Base-by-base conservation (phyloP, 2,329 filamentous ascomycete genomes). In the Diaporthe vexans region DNA sequence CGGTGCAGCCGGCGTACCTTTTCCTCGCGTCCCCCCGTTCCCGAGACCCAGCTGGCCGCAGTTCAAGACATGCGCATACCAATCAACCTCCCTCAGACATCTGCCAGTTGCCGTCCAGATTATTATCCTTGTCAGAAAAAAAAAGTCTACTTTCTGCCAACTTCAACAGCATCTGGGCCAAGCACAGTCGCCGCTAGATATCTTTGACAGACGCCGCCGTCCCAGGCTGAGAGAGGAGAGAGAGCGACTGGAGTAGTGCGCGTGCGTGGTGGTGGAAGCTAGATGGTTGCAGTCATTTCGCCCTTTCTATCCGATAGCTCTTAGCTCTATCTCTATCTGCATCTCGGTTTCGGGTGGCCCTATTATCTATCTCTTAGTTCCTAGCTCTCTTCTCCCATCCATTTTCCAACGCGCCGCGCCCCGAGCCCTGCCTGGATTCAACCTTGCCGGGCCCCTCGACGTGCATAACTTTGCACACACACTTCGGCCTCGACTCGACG, bases 251-350 rank as follows among this genome's bases (percentile, higher is more conserved):
- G 35, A 63, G 29, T 24, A n/a, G 21, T 11, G 46, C 10, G 46
- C 21, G 46, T 52, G 21, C 21, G 48, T 52, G 48, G 72, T 63
- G 72, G 72, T 54, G 72, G 58, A 71, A 71, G 72, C 58, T 61
- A 63, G 63, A 70, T 75, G 71, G 63, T 58, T 57, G 69, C 69
- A 52, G 59, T 70, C 65, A 59, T 73, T 59, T 70, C 68, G 65
- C 43, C 72, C 40, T 63, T 37, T 57, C 37, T 35, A 29, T 56
- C 61, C 51, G 43, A 43, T 71, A 57, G 67, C 52, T 59, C 59
- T 29, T 63, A 63, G 59, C 59, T 48, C 59, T 33, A 63, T 63
- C 59, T 63, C 61, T 54, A 48, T 52, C 58, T 61, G 51, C 52
- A 48, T 52, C 29, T 70, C 54, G 51, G 24, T 69, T n/a, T 59